Evolutionary conservation across 2,329 filamentous ascomycete genomes (phyloP).

Genomic region (Sphaerulina musiva): DNA sequence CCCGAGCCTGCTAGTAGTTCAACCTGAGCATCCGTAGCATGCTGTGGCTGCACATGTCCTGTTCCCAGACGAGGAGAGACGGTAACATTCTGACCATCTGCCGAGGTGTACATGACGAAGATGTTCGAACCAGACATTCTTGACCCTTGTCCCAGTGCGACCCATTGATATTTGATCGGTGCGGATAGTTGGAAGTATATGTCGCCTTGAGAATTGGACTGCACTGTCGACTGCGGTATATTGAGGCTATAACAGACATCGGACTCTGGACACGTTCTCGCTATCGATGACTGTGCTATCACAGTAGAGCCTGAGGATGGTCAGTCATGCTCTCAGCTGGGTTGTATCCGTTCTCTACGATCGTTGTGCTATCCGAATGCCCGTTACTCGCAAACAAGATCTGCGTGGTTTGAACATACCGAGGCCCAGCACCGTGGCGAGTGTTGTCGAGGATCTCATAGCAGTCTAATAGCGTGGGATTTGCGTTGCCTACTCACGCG

Average conservation of each 20-base stretch:
- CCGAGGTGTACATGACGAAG: slow-evolving; percentile 52
- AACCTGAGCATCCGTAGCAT: slow-evolving; percentile 40
- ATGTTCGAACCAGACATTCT: slow-evolving; percentile 53
- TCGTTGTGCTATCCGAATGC: not conserved
- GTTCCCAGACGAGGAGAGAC: slow-evolving; percentile 47
- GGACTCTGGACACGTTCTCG: slow-evolving; percentile 19
- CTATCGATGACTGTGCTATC: slow-evolving; percentile 19
- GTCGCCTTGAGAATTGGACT: slow-evolving; percentile 44
- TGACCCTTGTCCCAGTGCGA: slow-evolving; percentile 51
- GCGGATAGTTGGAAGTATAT: slow-evolving; percentile 54
- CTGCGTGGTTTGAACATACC: slow-evolving; percentile 1
- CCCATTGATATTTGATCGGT: slow-evolving; percentile 49
- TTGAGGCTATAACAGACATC: slow-evolving; percentile 48
- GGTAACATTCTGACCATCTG: slow-evolving; percentile 50
- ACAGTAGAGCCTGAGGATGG: not conserved
- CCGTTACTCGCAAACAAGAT: no score
- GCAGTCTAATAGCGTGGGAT: not conserved
- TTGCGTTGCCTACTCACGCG: not conserved
- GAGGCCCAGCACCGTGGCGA: slow-evolving; percentile 7
- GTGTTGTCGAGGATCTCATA: slow-evolving; percentile 8
- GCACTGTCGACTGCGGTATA: slow-evolving; percentile 48
- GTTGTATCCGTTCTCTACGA: not conserved
- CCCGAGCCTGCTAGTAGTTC: slow-evolving; percentile 50
- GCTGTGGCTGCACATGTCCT: slow-evolving; percentile 41
- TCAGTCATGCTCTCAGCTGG: not conserved